Evolutionary conservation across 176 grass and related monocot species (phyloP).

Genomic region (Musa troglodytarum): DNA sequence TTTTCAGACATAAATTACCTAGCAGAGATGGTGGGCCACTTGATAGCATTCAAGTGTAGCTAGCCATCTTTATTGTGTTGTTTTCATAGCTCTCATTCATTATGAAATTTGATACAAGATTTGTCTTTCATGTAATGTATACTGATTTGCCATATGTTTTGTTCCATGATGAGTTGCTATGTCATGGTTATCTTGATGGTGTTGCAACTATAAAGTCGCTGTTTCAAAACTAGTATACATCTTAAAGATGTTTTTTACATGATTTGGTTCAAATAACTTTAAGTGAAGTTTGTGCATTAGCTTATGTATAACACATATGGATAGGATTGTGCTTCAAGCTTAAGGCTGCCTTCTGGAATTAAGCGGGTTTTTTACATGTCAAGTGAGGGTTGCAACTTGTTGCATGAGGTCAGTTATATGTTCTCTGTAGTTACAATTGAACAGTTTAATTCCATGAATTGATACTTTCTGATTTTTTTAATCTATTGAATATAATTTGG

Average conservation of each 20-base stretch:
- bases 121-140: too few species aligned
- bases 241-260: not conserved
- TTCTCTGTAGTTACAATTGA: constrained; percentile 12
- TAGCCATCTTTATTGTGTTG: too few species aligned
- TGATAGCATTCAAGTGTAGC: too few species aligned
- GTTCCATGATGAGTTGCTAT: too few species aligned
- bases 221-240: not conserved
- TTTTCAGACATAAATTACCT: too few species aligned
- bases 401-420: constrained; percentile 73
- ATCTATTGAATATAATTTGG: not conserved
- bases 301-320: constrained; percentile 20
- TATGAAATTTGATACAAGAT: too few species aligned
- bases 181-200: not conserved
- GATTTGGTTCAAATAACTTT: constrained; percentile 16
- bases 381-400: constrained; percentile 71
- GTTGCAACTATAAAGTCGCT: not conserved
- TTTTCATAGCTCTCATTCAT: too few species aligned
- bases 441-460: constrained; percentile 14
- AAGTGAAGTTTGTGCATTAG: constrained; percentile 16
- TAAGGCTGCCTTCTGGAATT: constrained; percentile 74
- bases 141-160: too few species aligned
- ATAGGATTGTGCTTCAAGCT: constrained; percentile 63
- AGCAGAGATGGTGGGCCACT: too few species aligned
- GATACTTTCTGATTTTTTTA: not conserved
- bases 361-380: constrained; percentile 93